phyloP scores from a whole-genome alignment of 352 stramenopile species.

The Hyaloperonospora brassicae region DNA sequence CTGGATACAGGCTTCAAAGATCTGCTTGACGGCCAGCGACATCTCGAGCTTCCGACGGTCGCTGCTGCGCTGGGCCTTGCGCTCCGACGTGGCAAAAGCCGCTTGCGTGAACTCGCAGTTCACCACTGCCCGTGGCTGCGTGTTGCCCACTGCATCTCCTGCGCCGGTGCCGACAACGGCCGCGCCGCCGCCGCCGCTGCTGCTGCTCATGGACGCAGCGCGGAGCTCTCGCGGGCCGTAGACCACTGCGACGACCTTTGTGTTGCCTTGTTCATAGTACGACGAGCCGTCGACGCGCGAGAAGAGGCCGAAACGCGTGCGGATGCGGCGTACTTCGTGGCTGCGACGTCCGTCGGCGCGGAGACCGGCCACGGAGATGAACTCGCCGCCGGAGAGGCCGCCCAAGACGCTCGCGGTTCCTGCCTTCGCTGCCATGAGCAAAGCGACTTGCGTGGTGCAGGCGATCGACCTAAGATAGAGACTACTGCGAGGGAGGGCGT shows the following conservation, averaged over 20 bases:
- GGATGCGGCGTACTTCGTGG: constrained; percentile 77
- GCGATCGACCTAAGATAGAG: not conserved
- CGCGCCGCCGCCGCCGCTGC: constrained; percentile 30
- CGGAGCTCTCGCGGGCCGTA: constrained; percentile 82
- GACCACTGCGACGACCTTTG: constrained; percentile 84
- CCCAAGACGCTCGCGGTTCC: constrained; percentile 49
- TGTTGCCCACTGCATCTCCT: constrained; percentile 56
- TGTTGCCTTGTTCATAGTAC: constrained; percentile 86
- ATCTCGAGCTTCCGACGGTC: constrained; percentile 86
- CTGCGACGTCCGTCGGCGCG: constrained; percentile 77
- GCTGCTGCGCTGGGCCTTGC: constrained; percentile 64
- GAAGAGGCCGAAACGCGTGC: constrained; percentile 79
- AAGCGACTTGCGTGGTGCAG: constrained; percentile 14
- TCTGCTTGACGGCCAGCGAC: constrained; percentile 86
- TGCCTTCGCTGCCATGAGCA: constrained; percentile 48
- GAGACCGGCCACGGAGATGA: constrained; percentile 76
- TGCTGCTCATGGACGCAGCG: constrained; percentile 11
- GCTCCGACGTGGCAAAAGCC: constrained; percentile 82
- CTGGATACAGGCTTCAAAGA: constrained; percentile 87
- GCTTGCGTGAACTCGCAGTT: constrained; percentile 86
- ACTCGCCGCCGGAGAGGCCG: constrained; percentile 55
- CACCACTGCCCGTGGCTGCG: constrained; percentile 57
- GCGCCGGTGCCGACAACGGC: constrained; percentile 45
- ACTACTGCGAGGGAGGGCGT: constrained; percentile 1
- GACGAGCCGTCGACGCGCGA: constrained; percentile 80